phyloP scores from a whole-genome alignment of 768 basidiomycete genomes.

The Termitomyces sp. region DNA sequence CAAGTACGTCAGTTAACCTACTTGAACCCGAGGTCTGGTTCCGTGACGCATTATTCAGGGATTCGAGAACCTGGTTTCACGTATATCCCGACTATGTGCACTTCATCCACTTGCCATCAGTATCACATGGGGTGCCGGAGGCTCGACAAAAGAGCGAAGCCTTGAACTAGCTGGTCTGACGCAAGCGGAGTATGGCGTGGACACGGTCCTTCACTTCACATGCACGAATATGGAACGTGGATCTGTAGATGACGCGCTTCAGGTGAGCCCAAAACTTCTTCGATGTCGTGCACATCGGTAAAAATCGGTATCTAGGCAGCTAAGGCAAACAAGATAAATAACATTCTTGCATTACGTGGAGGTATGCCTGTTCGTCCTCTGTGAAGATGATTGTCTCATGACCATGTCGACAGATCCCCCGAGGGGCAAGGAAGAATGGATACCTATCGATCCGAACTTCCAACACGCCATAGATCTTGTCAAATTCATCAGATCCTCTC shows the following conservation, averaged over 20 bases:
- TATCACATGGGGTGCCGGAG: constrained; percentile 98
- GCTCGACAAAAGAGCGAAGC: constrained; percentile 81
- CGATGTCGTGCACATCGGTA: constrained; percentile 4
- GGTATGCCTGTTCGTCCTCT: constrained; percentile 37
- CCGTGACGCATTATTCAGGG: constrained; percentile 44
- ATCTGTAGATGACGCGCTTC: constrained; percentile 79
- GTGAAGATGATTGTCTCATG: neutral
- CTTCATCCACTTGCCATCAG: constrained; percentile 82
- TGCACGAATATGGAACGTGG: constrained; percentile 96
- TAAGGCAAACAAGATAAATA: constrained; percentile 78
- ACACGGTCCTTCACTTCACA: constrained; percentile 91
- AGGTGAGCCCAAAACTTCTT: constrained; percentile 39
- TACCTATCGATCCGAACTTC: constrained; percentile 78
- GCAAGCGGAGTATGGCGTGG: constrained; percentile 68
- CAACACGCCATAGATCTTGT: constrained; percentile 87
- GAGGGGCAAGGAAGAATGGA: constrained; percentile 91
- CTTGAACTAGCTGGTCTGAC: constrained; percentile 80
- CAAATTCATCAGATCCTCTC: constrained; percentile 72
- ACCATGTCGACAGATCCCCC: constrained; percentile 66
- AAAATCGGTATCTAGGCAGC: constrained; percentile 45
- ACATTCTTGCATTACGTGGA: constrained; percentile 88
- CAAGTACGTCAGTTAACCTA: constrained; percentile 40
- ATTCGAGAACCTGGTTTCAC: constrained; percentile 84
- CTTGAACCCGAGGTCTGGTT: neutral
- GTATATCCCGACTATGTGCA: constrained; percentile 75